Conservation (phyloP, 441 rosid species). For the Arabidopsis lyrata region DNA sequence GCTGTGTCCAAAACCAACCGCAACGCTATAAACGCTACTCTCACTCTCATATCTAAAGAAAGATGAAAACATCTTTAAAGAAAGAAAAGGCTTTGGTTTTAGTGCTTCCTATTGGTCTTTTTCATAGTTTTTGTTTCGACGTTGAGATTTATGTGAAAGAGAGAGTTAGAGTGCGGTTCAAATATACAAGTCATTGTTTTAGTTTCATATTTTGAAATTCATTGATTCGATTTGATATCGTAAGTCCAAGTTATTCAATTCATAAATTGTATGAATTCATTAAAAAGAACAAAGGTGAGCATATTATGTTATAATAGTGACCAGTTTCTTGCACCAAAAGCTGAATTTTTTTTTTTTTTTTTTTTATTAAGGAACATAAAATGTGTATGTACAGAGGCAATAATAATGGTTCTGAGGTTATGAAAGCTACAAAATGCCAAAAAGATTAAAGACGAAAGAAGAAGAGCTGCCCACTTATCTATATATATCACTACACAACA, state of each 20-base stretch:
- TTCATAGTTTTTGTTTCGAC: background rate
- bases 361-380: slow-evolving; percentile 64
- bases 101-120: slow-evolving; percentile 15
- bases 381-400: slow-evolving; percentile 84
- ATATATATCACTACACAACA: slow-evolving; percentile 57
- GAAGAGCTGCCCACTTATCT: slow-evolving; percentile 33
- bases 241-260: background rate
- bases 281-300: background rate
- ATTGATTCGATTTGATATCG: background rate
- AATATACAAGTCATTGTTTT: background rate
- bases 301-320: background rate
- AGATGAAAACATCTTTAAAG: slow-evolving; percentile 13
- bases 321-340: slow-evolving; percentile 44
- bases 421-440: slow-evolving; percentile 55
- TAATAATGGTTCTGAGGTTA: slow-evolving; percentile 56
- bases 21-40: slow-evolving; percentile 40
- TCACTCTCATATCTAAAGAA: slow-evolving; percentile 42
- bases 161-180: slow-evolving; percentile 13
- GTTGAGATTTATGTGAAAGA: background rate
- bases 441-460: slow-evolving; percentile 24
- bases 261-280: background rate
- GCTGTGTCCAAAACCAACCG: slow-evolving; percentile 59
- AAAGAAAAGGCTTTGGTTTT: slow-evolving; percentile 17
- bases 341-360: slow-evolving; percentile 58
- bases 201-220: no score